These are phyloP conservation scores for Picea abies DNA, from an alignment of 83 land plant genomes.

Conservation along the genomic window DNA sequence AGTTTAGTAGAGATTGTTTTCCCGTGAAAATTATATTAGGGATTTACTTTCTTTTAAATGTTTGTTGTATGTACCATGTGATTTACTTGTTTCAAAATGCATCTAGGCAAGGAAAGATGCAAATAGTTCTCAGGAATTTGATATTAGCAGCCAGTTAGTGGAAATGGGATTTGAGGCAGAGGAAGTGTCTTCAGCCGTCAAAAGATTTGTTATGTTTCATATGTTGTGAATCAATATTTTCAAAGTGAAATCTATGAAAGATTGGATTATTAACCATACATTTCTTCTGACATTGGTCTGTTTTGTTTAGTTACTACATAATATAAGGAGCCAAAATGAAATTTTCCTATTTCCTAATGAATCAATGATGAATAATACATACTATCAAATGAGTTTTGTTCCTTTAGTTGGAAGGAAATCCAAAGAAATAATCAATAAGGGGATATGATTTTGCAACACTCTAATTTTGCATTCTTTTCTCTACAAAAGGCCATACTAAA, in stretches of 20 bases:
- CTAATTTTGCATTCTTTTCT: background rate
- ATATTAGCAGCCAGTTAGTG: background rate
- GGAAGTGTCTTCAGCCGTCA: conserved; percentile 5
- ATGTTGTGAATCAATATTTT: background rate
- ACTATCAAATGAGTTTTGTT: background rate
- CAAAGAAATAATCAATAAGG: background rate
- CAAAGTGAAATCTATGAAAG: background rate
- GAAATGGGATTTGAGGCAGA: background rate
- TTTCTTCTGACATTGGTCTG: background rate
- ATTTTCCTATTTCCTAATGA: background rate
- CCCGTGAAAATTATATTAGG: background rate
- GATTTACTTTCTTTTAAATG: background rate
- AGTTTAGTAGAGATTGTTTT: background rate
- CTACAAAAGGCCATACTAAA: background rate
- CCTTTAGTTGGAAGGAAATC: background rate
- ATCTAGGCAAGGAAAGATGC: too few relatives aligned
- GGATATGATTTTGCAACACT: background rate
- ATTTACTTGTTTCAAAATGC: background rate
- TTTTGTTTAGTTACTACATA: background rate
- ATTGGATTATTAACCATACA: background rate
- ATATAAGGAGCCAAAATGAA: background rate
- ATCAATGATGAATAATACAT: background rate
- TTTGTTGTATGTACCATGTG: background rate
- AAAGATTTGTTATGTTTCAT: conserved; percentile 8
- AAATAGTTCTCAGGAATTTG: background rate